phyloP scores from a whole-genome alignment of 164 flowering plant genomes.

The Aristolochia contorta region DNA sequence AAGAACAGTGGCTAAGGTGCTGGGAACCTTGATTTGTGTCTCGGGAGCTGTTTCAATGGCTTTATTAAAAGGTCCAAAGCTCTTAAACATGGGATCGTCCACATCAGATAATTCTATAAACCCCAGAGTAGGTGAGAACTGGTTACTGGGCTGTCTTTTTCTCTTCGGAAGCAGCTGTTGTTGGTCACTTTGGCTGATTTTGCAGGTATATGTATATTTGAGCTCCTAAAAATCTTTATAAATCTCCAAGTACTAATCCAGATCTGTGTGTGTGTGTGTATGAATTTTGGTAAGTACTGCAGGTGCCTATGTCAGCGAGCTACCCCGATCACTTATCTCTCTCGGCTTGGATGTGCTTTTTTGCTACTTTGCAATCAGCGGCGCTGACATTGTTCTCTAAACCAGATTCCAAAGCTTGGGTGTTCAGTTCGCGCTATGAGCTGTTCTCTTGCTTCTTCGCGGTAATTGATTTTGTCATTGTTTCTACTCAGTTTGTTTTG shows the following conservation, averaged over 20 bases:
- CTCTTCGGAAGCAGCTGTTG: slow-evolving; percentile 41
- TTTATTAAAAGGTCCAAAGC: slow-evolving; percentile 44
- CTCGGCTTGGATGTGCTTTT: slow-evolving; percentile 69
- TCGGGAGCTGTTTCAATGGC: slow-evolving; percentile 46
- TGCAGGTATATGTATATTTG: slow-evolving; percentile 35
- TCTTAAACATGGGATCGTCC: slow-evolving; percentile 26
- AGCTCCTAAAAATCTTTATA: not conserved
- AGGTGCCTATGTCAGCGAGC: slow-evolving; percentile 45
- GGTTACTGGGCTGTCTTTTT: slow-evolving; percentile 46
- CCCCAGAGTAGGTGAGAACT: slow-evolving; percentile 18
- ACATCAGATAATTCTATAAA: slow-evolving; percentile 3
- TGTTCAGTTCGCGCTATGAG: not conserved
- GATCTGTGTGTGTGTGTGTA: too few species aligned
- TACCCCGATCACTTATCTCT: slow-evolving; percentile 23
- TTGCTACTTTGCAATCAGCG: slow-evolving; percentile 31
- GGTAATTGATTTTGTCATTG: not conserved
- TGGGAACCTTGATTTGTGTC: slow-evolving; percentile 42
- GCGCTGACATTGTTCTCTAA: slow-evolving; percentile 13
- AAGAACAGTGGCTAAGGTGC: slow-evolving; percentile 37
- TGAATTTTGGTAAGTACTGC: not conserved
- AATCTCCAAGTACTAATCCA: too few species aligned
- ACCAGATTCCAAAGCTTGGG: not conserved
- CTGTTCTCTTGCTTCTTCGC: not conserved
- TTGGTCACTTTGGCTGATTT: slow-evolving; percentile 61
- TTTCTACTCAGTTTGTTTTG: not conserved